A percentile compares a stretch with the other conserved stretches of the same genome.
Conservation (phyloP, 2,329 filamentous ascomycete genomes). For the Ophiostoma ulmi region DNA sequence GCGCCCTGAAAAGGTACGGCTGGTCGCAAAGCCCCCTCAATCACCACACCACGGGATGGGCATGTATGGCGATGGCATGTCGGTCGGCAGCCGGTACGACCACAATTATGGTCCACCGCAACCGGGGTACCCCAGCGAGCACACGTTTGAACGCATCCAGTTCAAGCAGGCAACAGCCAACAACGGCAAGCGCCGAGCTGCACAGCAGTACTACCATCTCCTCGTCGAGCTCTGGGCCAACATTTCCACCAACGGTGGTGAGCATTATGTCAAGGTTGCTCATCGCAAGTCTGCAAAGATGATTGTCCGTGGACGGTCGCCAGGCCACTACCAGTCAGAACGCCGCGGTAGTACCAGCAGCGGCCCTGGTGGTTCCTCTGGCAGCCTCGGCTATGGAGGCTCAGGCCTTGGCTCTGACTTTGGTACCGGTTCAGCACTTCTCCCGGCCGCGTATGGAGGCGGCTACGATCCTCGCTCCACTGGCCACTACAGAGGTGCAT, state of each 20-base stretch:
- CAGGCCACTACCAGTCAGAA: constrained; percentile 72
- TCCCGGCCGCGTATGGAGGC: constrained; percentile 37
- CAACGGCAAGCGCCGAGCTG: constrained; percentile 83
- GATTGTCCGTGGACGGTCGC: constrained; percentile 80
- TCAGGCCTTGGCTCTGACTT: constrained; percentile 41
- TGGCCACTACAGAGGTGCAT: constrained; percentile 40
- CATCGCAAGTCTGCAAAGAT: constrained; percentile 70
- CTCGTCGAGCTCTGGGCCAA: constrained; percentile 78
- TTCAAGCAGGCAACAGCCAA: constrained; percentile 94
- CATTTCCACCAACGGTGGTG: constrained; percentile 44
- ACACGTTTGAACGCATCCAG: constrained; percentile 81
- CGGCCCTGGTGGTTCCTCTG: constrained; percentile 60
- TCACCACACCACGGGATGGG: constrained; percentile 42
- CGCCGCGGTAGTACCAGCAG: constrained; percentile 64
- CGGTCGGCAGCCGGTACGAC: constrained; percentile 36
- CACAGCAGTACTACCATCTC: constrained; percentile 90
- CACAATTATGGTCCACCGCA: constrained; percentile 39
- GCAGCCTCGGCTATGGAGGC: constrained; percentile 47
- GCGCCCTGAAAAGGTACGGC: constrained; percentile 63
- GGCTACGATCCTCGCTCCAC: constrained; percentile 40
- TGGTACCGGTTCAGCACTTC: constrained; percentile 37
- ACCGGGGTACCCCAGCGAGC: constrained; percentile 45
- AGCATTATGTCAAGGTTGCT: constrained; percentile 65
- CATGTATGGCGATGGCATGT: constrained; percentile 34
- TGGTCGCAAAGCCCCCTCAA: constrained; percentile 61